Conservation (phyloP, 1,284 basidiomycete genomes). For the Trichosporon faecale region DNA sequence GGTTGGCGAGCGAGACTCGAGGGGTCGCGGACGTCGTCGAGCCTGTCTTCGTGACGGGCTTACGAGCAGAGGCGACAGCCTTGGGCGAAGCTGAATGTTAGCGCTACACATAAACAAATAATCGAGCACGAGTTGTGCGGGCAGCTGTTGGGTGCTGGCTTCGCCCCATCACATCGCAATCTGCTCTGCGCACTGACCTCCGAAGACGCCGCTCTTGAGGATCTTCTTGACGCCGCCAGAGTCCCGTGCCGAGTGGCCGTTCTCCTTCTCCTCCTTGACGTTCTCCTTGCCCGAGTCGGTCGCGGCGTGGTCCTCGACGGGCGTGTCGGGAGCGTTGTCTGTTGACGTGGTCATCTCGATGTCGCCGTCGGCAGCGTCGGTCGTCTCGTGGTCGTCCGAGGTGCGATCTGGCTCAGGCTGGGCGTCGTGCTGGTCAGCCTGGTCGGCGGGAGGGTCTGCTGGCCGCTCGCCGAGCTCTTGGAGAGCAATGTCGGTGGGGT, state of each 20-base stretch:
- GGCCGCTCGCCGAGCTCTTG: slow-evolving; percentile 5
- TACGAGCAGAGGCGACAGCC: slow-evolving; percentile 20
- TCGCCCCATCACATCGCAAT: neutral
- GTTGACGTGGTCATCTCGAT: slow-evolving; percentile 8
- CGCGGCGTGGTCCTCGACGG: neutral
- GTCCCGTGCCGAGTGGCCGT: slow-evolving; percentile 15
- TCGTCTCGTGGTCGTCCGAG: neutral
- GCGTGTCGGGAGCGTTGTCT: neutral
- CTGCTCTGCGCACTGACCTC: slow-evolving; percentile 30
- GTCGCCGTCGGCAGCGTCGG: slow-evolving; percentile 6
- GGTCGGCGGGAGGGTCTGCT: neutral
- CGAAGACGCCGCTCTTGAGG: slow-evolving; percentile 48
- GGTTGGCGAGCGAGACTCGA: slow-evolving; percentile 22
- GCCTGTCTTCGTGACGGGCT: slow-evolving; percentile 12
- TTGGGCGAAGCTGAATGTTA: slow-evolving; percentile 17
- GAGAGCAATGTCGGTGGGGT: neutral
- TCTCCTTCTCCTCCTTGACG: slow-evolving; percentile 18
- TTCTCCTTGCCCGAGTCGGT: slow-evolving; percentile 17
- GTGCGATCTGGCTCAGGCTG: neutral
- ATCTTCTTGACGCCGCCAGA: slow-evolving; percentile 43
- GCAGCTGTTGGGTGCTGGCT: neutral
- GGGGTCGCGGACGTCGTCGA: slow-evolving; percentile 15
- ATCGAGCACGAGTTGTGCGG: neutral
- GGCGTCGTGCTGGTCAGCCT: neutral
- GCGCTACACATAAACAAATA: neutral